Percentiles rank a stretch among this genome's conserved stretches.
Conservation (phyloP, 805 yeast species). For the Myxozyma monticola region DNA sequence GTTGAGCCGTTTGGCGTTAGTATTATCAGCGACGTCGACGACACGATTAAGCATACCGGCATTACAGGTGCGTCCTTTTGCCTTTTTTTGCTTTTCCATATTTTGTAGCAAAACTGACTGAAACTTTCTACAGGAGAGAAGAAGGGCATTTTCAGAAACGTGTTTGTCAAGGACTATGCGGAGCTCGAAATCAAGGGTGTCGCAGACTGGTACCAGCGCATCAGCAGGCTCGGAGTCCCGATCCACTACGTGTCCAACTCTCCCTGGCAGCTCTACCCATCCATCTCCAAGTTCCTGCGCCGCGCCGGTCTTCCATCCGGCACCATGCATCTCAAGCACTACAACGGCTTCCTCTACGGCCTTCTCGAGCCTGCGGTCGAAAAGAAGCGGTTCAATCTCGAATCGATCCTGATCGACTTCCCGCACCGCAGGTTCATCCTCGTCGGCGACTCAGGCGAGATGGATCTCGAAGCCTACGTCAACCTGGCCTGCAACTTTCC, state of each 20-base stretch:
- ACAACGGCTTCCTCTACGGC: conserved; percentile 75
- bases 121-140: conserved; percentile 51
- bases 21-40: conserved; percentile 89
- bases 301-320: conserved; percentile 67
- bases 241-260: conserved; percentile 94
- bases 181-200: conserved; percentile 77
- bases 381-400: conserved; percentile 67
- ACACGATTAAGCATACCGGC: conserved; percentile 88
- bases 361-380: conserved; percentile 85
- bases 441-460: conserved; percentile 95
- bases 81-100: neutral
- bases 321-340: conserved; percentile 83
- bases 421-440: conserved; percentile 75
- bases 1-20: conserved; percentile 54
- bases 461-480: conserved; percentile 87
- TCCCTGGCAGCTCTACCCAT: conserved; percentile 83
- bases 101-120: neutral
- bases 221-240: conserved; percentile 52
- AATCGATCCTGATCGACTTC: conserved; percentile 66
- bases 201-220: conserved; percentile 64
- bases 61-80: conserved; percentile 58
- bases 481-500: conserved; percentile 66
- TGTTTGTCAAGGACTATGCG: conserved; percentile 63
- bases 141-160: conserved; percentile 74
- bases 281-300: conserved; percentile 57